A percentile compares a stretch with the other conserved stretches of the same genome.
phyloP scores from a whole-genome alignment of 805 yeast genomes.

The Zygosaccharomyces lentus region DNA sequence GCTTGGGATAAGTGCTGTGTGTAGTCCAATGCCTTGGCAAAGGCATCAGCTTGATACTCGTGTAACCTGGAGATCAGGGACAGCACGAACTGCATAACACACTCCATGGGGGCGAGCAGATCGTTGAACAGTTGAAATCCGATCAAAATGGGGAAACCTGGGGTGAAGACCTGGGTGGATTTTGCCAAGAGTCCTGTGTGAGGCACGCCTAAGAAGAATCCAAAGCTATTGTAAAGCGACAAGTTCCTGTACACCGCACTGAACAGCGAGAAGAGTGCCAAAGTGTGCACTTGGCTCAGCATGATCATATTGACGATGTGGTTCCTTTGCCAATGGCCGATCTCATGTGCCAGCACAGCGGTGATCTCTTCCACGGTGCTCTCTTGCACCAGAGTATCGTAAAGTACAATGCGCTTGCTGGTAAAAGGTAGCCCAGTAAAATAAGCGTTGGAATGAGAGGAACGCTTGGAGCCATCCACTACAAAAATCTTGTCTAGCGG shows the following conservation, averaged over 20 bases:
- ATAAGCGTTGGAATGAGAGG: slow-evolving; percentile 95
- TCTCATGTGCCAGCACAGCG: slow-evolving; percentile 96
- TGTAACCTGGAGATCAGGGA: slow-evolving; percentile 75
- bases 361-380: slow-evolving; percentile 75
- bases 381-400: slow-evolving; percentile 82
- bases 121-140: slow-evolving; percentile 81
- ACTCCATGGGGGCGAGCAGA: slow-evolving; percentile 71
- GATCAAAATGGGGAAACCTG: slow-evolving; percentile 65
- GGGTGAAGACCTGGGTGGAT: slow-evolving; percentile 26
- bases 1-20: slow-evolving; percentile 64
- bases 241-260: slow-evolving; percentile 74
- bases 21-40: slow-evolving; percentile 72
- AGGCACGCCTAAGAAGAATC: slow-evolving; percentile 44
- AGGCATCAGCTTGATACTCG: slow-evolving; percentile 91
- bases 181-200: slow-evolving; percentile 7
- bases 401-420: slow-evolving; percentile 83
- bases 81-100: slow-evolving; percentile 58
- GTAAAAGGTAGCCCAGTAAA: slow-evolving; percentile 96
- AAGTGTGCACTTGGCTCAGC: slow-evolving; percentile 59
- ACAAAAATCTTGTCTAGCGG: slow-evolving; percentile 84
- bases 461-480: slow-evolving; percentile 95
- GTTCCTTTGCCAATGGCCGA: slow-evolving; percentile 94
- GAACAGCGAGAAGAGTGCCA: slow-evolving; percentile 65
- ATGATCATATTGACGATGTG: slow-evolving; percentile 78
- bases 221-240: slow-evolving; percentile 75